A percentile compares a stretch with the other conserved stretches of the same genome.
Evolutionary conservation across 2,329 filamentous ascomycete species (phyloP).

Genomic region (Aspergillus aculeatinus): DNA sequence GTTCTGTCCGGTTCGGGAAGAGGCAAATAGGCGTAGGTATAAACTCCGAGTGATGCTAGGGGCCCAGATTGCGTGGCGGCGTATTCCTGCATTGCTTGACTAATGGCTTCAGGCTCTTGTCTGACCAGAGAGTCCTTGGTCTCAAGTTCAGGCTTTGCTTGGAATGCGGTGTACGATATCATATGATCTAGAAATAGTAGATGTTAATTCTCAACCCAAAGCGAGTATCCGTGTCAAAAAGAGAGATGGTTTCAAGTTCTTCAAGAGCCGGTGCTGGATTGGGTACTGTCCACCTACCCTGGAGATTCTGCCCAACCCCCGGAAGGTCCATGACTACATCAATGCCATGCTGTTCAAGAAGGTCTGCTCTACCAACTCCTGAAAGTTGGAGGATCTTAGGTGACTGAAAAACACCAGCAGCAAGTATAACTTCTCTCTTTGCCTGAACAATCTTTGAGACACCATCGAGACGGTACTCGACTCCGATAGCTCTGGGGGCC

Average conservation of each 20-base stretch:
- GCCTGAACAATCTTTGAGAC: conserved; percentile 6
- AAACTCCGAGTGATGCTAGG: conserved; percentile 7
- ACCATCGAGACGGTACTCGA: conserved; percentile 1
- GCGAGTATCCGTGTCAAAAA: background rate
- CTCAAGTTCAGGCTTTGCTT: conserved; percentile 7
- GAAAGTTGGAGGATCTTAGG: conserved; percentile 50
- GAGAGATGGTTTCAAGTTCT: background rate
- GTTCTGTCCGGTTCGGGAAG: conserved; percentile 1
- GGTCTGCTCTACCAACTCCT: conserved; percentile 45
- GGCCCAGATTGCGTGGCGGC: conserved; percentile 5
- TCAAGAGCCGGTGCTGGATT: no score
- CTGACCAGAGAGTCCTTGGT: conserved; percentile 8
- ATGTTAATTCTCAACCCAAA: background rate
- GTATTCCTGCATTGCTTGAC: conserved; percentile 8
- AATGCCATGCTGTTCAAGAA: conserved; percentile 44
- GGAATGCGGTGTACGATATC: conserved; percentile 12
- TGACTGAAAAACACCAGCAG: conserved; percentile 31
- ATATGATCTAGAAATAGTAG: conserved; percentile 3
- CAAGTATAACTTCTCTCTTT: conserved; percentile 7
- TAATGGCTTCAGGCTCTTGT: conserved; percentile 7
- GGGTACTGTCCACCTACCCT: conserved; percentile 5
- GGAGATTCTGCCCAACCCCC: conserved; percentile 41
- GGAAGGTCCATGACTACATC: conserved; percentile 46
- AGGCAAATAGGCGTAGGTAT: conserved; percentile 10
- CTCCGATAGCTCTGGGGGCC: conserved; percentile 6